Percentiles rank a stretch among this genome's conserved stretches.
Conservation (phyloP, 2,329 filamentous ascomycete genomes). For the Hypoxylon sp. region DNA sequence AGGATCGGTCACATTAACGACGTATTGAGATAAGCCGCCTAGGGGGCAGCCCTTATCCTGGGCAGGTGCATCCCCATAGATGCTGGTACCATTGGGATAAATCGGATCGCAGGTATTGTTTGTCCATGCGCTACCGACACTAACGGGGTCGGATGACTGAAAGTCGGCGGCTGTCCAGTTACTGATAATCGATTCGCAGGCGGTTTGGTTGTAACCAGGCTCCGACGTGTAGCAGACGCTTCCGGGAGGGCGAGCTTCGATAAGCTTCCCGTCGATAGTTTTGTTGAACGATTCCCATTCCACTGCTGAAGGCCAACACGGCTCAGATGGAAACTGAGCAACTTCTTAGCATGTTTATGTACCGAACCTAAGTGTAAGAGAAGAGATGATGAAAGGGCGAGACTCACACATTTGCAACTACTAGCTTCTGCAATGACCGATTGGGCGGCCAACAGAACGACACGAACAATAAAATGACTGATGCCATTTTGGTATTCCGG, state of each 20-base stretch:
- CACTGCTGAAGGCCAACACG: not conserved
- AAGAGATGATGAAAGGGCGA: not conserved
- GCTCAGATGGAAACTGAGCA: not conserved
- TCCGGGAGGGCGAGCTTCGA: not conserved
- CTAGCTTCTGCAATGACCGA: not conserved
- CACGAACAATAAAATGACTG: not conserved
- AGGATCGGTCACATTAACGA: not conserved
- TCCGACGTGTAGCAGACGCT: not conserved
- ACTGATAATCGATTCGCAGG: not conserved
- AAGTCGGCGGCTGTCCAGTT: not conserved
- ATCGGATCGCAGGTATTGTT: not conserved
- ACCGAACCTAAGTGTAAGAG: not conserved
- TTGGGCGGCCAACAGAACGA: not conserved
- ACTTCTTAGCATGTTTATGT: not conserved
- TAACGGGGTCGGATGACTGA: not conserved
- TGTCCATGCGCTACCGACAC: not conserved
- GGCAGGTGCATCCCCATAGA: not conserved
- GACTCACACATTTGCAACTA: not conserved
- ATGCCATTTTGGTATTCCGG: no score
- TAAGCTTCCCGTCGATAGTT: not conserved
- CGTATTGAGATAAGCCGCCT: not conserved
- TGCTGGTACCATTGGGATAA: not conserved
- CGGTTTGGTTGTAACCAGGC: not conserved
- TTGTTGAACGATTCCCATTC: not conserved
- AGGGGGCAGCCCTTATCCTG: not conserved